These are phyloP conservation scores for Boletus rubescentipes DNA, from an alignment of 768 basidiomycete genomes.

Conservation along the genomic window DNA sequence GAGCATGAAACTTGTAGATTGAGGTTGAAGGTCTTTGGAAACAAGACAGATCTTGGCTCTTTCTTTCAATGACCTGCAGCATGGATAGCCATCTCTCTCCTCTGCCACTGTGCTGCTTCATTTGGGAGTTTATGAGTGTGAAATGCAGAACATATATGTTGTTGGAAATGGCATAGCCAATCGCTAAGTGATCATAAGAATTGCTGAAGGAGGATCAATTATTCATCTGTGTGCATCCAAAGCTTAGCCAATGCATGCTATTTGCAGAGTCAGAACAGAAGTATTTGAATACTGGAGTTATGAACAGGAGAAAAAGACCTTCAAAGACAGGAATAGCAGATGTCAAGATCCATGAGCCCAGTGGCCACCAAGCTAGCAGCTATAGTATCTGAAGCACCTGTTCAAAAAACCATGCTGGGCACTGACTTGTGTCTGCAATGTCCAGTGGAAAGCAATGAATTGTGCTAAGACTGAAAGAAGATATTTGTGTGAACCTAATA, in stretches of 20 bases:
- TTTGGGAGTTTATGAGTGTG: too few relatives aligned
- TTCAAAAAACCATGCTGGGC: background rate
- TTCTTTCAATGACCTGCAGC: background rate
- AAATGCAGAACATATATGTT: too few relatives aligned
- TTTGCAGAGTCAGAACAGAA: background rate
- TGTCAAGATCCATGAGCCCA: too few relatives aligned
- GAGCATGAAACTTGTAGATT: too few relatives aligned
- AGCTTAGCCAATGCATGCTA: slow-evolving; percentile 2
- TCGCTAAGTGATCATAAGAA: too few relatives aligned
- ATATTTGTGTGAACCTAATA: background rate
- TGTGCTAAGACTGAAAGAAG: background rate
- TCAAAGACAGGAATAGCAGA: background rate
- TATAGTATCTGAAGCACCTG: too few relatives aligned
- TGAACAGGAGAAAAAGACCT: background rate
- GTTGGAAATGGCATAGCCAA: too few relatives aligned
- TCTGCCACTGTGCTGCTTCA: background rate
- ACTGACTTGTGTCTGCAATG: background rate
- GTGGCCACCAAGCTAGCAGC: too few relatives aligned
- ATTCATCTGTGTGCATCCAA: background rate
- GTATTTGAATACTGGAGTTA: background rate
- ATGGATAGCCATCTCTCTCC: background rate
- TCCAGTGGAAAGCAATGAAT: background rate
- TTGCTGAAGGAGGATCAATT: too few relatives aligned
- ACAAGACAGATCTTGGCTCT: background rate
- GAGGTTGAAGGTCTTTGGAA: background rate